Evolutionary conservation across 2,329 filamentous ascomycete genomes (phyloP).

Genomic region (Aureobasidium namibiae): DNA sequence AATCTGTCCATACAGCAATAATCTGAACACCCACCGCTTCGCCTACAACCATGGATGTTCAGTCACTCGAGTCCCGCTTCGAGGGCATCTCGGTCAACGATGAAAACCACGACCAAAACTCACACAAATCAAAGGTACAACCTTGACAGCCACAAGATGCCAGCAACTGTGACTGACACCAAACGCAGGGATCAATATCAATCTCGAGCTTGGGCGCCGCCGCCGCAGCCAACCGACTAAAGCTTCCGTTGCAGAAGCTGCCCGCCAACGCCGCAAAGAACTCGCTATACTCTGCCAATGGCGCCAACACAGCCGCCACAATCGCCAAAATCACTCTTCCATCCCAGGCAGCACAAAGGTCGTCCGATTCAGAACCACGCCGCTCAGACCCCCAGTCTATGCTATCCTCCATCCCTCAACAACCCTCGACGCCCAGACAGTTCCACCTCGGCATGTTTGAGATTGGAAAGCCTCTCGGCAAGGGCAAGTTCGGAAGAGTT

Average conservation of each 20-base stretch:
- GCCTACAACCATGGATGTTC: conserved; percentile 54
- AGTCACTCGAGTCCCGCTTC: conserved; percentile 76
- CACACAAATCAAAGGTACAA: conserved; percentile 68
- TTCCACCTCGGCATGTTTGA: conserved; percentile 91
- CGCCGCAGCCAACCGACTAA: conserved; percentile 55
- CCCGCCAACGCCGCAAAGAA: conserved; percentile 60
- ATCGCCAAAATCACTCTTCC: conserved; percentile 59
- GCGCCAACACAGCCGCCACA: conserved; percentile 32
- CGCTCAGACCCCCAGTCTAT: conserved; percentile 12
- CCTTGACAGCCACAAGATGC: not conserved
- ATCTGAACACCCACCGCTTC: not conserved
- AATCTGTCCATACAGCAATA: not conserved
- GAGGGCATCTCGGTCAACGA: conserved; percentile 86
- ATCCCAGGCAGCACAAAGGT: conserved; percentile 53
- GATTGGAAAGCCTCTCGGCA: conserved; percentile 73
- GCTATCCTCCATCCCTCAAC: conserved; percentile 12
- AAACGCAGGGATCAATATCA: conserved; percentile 36
- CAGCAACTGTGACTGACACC: conserved; percentile 10
- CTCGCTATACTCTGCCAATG: conserved; percentile 14
- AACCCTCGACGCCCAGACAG: conserved; percentile 34
- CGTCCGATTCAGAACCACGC: conserved; percentile 27
- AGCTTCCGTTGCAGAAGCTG: conserved; percentile 69
- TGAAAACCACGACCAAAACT: conserved; percentile 60
- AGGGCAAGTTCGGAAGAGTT: conserved; percentile 77
- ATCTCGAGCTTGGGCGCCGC: conserved; percentile 38